These are phyloP conservation scores for Barnettozyma wickerhamii DNA, from an alignment of 805 yeast species.

Conservation along the genomic window DNA sequence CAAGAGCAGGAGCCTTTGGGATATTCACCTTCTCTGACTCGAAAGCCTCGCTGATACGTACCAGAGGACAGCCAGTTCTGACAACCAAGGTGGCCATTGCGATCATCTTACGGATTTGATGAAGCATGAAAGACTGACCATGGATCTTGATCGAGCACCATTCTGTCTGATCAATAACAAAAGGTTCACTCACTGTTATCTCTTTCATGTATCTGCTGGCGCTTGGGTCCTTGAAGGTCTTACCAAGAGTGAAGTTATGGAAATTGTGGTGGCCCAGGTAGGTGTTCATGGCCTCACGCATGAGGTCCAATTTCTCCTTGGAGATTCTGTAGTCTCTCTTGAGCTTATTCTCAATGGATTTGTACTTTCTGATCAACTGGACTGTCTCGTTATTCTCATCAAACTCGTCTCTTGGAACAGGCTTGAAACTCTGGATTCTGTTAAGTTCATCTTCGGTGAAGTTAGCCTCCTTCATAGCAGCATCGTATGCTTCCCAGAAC, in stretches of 20 bases:
- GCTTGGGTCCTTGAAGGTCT: slow-evolving; percentile 76
- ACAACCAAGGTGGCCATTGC: slow-evolving; percentile 88
- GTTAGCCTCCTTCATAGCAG: slow-evolving; percentile 31
- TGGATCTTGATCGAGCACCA: slow-evolving; percentile 96
- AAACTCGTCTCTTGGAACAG: slow-evolving; percentile 35
- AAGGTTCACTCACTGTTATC: slow-evolving; percentile 79
- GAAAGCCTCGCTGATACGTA: slow-evolving; percentile 75
- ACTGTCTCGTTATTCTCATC: slow-evolving; percentile 35
- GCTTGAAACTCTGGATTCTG: slow-evolving; percentile 25
- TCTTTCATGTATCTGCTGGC: slow-evolving; percentile 79
- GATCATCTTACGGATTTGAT: slow-evolving; percentile 97
- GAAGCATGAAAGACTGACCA: slow-evolving; percentile 97
- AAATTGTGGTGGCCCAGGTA: slow-evolving; percentile 90
- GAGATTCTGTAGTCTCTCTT: slow-evolving; percentile 70
- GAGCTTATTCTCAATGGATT: slow-evolving; percentile 57
- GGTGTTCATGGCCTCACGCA: slow-evolving; percentile 64
- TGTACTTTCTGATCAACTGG: slow-evolving; percentile 44
- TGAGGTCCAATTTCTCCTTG: slow-evolving; percentile 51
- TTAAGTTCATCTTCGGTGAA: slow-evolving; percentile 27
- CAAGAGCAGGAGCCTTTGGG: slow-evolving; percentile 97
- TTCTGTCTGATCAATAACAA: slow-evolving; percentile 88
- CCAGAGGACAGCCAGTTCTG: slow-evolving; percentile 79
- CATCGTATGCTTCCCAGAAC: slow-evolving; percentile 62
- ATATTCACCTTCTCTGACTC: slow-evolving; percentile 72
- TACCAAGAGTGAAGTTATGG: slow-evolving; percentile 85